Percentiles rank a stretch among this genome's conserved stretches.
Conservation (phyloP, 306 rosid species). For the Inga laurina region DNA sequence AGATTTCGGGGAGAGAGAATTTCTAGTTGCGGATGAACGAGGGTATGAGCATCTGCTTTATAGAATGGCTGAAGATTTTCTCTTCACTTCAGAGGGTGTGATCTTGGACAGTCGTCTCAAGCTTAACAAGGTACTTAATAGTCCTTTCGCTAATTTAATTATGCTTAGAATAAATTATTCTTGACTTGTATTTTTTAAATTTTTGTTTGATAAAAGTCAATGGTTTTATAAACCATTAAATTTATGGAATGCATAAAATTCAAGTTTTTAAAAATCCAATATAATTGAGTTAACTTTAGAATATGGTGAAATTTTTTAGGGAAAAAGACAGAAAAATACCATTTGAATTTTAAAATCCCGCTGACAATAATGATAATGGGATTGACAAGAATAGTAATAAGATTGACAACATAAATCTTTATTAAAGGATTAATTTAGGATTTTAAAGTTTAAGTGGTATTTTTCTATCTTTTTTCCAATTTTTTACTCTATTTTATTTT, state of each 20-base stretch:
- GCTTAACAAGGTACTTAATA: constrained; percentile 56
- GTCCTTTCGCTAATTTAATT: not conserved
- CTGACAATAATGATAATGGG: no score
- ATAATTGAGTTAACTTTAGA: not conserved
- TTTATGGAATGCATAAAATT: not conserved
- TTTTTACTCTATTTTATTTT: not conserved
- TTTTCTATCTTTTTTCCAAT: no score
- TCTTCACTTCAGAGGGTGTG: constrained; percentile 57
- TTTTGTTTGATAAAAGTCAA: not conserved
- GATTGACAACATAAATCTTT: no score
- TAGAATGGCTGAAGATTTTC: constrained; percentile 67
- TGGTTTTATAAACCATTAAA: no score
- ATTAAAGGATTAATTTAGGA: no score
- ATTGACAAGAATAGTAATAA: no score
- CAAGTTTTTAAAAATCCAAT: not conserved
- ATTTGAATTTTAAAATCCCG: no score
- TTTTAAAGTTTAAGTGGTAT: no score
- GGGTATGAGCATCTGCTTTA: constrained; percentile 60
- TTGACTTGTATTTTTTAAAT: not conserved
- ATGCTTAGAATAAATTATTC: not conserved
- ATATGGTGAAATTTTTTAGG: not conserved
- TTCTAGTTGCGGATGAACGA: constrained; percentile 71
- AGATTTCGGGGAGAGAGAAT: constrained; percentile 68
- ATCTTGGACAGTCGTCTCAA: constrained; percentile 63
- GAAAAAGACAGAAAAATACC: no score